phyloP scores from a whole-genome alignment of 345 rosid species.

The Populus pruinosa region DNA sequence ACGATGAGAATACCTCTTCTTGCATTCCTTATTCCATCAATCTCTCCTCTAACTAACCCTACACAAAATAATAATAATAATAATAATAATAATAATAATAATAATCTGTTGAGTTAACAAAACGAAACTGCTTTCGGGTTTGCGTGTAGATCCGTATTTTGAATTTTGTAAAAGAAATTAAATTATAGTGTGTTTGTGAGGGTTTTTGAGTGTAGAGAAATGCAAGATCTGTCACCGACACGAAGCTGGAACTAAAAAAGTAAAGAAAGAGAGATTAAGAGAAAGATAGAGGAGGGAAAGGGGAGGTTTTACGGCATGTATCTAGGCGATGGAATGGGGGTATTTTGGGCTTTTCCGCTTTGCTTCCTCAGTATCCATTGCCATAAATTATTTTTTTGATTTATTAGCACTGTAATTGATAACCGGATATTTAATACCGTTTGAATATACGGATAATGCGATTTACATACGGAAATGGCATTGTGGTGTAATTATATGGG shows the following conservation, averaged over 20 bases:
- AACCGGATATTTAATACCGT: background rate
- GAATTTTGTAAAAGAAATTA: background rate
- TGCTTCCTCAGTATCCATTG: background rate
- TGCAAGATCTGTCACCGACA: conserved; percentile 52
- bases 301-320: conserved; percentile 35
- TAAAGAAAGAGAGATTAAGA: conserved; percentile 4
- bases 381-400: background rate
- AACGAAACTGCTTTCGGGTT: background rate
- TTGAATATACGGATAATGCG: background rate
- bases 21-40: background rate
- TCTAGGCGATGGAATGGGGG: conserved; percentile 20
- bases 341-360: background rate
- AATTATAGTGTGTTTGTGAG: background rate
- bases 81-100: background rate
- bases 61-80: background rate
- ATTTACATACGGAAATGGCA: background rate
- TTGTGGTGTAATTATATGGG: background rate
- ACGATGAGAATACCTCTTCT: background rate
- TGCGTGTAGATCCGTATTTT: background rate
- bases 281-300: background rate
- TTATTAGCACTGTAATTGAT: background rate
- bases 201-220: conserved; percentile 21
- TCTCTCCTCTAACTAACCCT: background rate
- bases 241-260: background rate
- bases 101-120: background rate